Evolutionary conservation across 805 yeast species (phyloP).

Genomic region (Isabelozyma heimii): DNA sequence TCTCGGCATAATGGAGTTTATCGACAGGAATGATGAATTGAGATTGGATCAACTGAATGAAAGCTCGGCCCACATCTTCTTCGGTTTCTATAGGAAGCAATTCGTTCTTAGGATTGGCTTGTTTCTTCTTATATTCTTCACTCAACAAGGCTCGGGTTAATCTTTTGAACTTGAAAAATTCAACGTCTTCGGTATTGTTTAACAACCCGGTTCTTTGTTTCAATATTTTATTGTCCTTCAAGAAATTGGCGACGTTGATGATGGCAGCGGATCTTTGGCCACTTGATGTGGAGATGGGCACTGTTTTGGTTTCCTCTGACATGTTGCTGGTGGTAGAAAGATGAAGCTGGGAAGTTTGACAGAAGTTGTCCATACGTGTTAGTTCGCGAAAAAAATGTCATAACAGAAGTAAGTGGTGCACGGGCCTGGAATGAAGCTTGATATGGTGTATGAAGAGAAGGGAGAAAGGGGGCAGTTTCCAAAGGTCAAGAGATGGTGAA

Average conservation of each 20-base stretch:
- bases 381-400: neutral
- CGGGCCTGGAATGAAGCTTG: too few relatives aligned
- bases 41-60: conserved; percentile 66
- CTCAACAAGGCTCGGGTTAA: conserved; percentile 74
- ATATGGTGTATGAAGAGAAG: too few relatives aligned
- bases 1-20: conserved; percentile 68
- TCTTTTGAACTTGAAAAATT: conserved; percentile 86
- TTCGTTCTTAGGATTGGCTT: conserved; percentile 43
- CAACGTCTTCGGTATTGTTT: conserved; percentile 63
- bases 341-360: neutral
- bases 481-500: too few relatives aligned
- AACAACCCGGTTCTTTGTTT: conserved; percentile 83
- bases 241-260: conserved; percentile 64
- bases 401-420: neutral
- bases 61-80: conserved; percentile 57
- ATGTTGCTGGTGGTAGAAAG: neutral
- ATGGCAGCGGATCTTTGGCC: conserved; percentile 48
- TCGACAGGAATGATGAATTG: conserved; percentile 74
- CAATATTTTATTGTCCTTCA: conserved; percentile 62
- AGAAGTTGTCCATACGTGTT: neutral
- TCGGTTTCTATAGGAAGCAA: conserved; percentile 45
- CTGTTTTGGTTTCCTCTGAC: neutral
- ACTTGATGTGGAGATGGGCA: conserved; percentile 3
- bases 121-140: conserved; percentile 61
- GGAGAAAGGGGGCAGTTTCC: too few relatives aligned